phyloP scores from a whole-genome alignment of 2,329 filamentous ascomycete genomes.

The Tolypocladium guangdongense region DNA sequence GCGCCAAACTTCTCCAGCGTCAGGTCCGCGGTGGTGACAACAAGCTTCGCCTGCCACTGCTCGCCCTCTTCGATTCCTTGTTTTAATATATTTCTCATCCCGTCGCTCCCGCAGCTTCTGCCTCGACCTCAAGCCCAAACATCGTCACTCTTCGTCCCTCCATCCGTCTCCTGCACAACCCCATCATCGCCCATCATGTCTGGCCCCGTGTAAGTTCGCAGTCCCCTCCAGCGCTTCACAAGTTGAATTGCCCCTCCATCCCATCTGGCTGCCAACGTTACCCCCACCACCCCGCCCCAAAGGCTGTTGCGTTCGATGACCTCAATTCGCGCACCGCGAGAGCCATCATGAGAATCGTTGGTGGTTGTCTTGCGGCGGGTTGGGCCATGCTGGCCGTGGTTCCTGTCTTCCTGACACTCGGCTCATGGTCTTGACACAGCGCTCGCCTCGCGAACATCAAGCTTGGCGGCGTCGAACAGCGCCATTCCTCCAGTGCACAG shows the following conservation, averaged over 20 bases:
- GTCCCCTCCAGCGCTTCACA: constrained; percentile 10
- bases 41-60: constrained; percentile 1
- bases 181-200: constrained; percentile 38
- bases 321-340: constrained; percentile 23
- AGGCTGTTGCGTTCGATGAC: constrained; percentile 12
- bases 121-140: neutral
- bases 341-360: constrained; percentile 9
- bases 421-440: constrained; percentile 38
- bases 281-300: constrained; percentile 30
- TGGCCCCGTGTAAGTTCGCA: constrained; percentile 53
- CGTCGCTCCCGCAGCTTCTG: neutral
- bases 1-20: constrained; percentile 8
- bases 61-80: neutral
- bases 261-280: constrained; percentile 9
- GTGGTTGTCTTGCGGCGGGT: constrained; percentile 2
- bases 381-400: neutral
- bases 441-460: constrained; percentile 65
- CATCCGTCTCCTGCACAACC: neutral
- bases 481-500: constrained; percentile 15
- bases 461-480: constrained; percentile 50
- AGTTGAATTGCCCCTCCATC: constrained; percentile 14
- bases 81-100: constrained; percentile 5
- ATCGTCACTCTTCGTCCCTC: constrained; percentile 1
- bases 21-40: constrained; percentile 2
- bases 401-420: constrained; percentile 10